A percentile compares a stretch with the other conserved stretches of the same genome.
phyloP scores from a whole-genome alignment of 805 yeast species.

The Saccharomycopsis fodiens region DNA sequence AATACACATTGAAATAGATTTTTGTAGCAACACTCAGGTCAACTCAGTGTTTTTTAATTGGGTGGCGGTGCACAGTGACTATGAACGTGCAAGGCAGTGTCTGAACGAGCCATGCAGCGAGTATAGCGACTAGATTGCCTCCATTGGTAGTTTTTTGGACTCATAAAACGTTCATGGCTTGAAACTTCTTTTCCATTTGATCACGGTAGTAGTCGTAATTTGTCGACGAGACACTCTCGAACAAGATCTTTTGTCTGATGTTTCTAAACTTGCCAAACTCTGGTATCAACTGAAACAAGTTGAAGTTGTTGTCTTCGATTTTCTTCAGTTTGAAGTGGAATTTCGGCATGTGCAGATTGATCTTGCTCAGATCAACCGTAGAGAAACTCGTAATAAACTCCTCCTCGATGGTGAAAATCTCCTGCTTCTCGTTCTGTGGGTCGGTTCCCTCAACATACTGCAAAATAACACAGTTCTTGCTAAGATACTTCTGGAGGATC shows the following conservation, averaged over 20 bases:
- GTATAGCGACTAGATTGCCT: too few relatives aligned
- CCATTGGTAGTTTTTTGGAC: too few relatives aligned
- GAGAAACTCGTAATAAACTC: background rate
- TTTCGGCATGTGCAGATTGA: constrained; percentile 1
- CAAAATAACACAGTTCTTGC: constrained; percentile 6
- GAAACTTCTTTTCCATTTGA: background rate
- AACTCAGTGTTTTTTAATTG: too few relatives aligned
- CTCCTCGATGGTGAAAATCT: background rate
- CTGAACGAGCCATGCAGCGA: too few relatives aligned
- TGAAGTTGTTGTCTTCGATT: constrained; percentile 12
- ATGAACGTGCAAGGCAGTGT: too few relatives aligned
- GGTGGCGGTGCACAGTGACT: too few relatives aligned
- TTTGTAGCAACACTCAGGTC: too few relatives aligned
- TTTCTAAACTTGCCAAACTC: constrained; percentile 1
- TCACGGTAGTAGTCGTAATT: background rate
- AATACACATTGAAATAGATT: too few relatives aligned
- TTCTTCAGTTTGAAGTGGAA: background rate
- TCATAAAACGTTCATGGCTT: background rate
- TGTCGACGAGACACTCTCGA: background rate
- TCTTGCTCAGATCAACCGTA: background rate
- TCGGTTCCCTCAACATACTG: constrained; percentile 2
- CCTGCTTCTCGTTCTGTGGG: background rate
- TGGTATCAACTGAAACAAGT: constrained; percentile 5
- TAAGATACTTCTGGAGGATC: background rate
- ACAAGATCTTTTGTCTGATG: constrained; percentile 3